Evolutionary conservation across 1,139 yeast genomes (phyloP).

Genomic region (Blastobotrys niveus): DNA sequence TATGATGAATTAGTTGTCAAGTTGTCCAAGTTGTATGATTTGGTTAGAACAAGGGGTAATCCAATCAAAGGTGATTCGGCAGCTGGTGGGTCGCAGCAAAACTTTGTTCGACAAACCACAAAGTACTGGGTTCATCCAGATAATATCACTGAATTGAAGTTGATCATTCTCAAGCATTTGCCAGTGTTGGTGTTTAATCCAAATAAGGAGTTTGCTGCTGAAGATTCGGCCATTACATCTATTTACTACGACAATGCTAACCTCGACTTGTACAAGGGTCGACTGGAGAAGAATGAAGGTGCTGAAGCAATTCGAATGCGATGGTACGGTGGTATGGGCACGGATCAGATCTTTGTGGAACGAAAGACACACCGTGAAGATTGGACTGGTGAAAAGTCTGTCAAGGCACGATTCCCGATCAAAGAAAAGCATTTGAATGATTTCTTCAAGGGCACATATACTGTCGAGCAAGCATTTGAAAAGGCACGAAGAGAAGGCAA

Average conservation of each 20-base stretch:
- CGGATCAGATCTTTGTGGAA: conserved; percentile 90
- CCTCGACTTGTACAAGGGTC: conserved; percentile 87
- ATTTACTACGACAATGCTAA: conserved; percentile 87
- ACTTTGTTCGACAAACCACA: conserved; percentile 96
- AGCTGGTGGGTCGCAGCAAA: conserved; percentile 97
- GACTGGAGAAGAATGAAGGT: conserved; percentile 94
- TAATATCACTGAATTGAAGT: conserved; percentile 93
- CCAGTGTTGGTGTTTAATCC: conserved; percentile 96
- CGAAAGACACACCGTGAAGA: conserved; percentile 98
- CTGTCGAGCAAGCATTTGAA: conserved; percentile 85
- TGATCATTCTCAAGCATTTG: conserved; percentile 84
- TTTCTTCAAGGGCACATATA: conserved; percentile 73
- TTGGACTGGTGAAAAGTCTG: conserved; percentile 99
- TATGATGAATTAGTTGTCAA: conserved; percentile 85
- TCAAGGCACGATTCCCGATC: conserved; percentile 88
- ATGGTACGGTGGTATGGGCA: conserved; percentile 98
- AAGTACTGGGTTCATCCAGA: conserved; percentile 99
- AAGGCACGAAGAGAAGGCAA: conserved; percentile 91
- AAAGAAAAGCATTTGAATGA: conserved; percentile 87
- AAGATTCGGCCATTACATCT: conserved; percentile 93
- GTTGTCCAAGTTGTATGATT: conserved; percentile 79
- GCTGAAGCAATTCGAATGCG: conserved; percentile 97
- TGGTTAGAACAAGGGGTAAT: conserved; percentile 91
- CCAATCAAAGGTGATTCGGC: conserved; percentile 91
- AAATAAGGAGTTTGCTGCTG: conserved; percentile 88